Base-by-base conservation (phyloP, 805 yeast species). In the Saccharomycopsis olivae region DNA sequence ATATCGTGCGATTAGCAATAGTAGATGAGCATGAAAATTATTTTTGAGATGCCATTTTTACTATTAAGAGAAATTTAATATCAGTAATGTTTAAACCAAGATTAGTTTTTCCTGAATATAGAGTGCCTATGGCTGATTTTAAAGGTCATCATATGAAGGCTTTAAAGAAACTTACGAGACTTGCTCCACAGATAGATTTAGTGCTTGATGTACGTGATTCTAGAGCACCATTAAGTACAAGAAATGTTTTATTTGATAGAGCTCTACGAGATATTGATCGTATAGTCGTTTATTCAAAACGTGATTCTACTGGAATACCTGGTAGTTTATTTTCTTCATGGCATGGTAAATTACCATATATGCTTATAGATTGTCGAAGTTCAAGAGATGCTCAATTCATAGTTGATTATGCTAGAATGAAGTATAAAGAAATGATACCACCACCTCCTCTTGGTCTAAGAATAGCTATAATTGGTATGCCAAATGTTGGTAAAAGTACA, bases 401-500 rank as follows among this genome's bases (percentile, higher is more conserved):
- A 3, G 60, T 82, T 13, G 64, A 69, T 8, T 50, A 64, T 10
- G 61, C 84, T 3, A 64, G 64, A 28, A 64, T 68, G 38, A 60
- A 61, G 38, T 68, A 71, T 50, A 47, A 57, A 20, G 47, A 54
- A 3, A 62, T 75, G 68, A 57, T 56, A 15, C 85, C 89, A 0
- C 73, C 78, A 1, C 94, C 95, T 0, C 96, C 96, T 0, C 58
- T 87, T 44, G 97, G 97, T 0, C 62, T 82, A 35, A 60, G 87
- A 17, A 58, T 83, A 42, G 65, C 88, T 65, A 73, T 89, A 33
- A 77, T 80, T 5, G 98, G 98, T 0, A 83, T 92, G 92, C 98
- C 98, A 1, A 92, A 92, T 55, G 94, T 87, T n/a, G 98, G 98
- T 0, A 92, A 92, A 58, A 82, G 95, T 10, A 81, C 96, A 0